Base-by-base conservation (phyloP, 1,139 yeast genomes). In the Protomyces inouyei region DNA sequence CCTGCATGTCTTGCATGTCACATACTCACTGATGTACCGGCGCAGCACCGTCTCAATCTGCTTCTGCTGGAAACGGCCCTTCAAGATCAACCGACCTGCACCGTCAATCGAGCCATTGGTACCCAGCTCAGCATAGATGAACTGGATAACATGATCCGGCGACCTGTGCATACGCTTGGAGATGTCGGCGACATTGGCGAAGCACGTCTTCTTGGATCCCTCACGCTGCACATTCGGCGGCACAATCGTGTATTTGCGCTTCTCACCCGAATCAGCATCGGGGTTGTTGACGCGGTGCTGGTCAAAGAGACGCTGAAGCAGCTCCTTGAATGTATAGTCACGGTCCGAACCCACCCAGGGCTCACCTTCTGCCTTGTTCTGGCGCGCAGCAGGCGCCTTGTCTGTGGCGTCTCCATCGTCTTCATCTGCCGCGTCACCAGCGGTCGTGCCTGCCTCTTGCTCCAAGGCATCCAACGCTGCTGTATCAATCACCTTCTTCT, bases 21-120 rank as follows among this genome's bases (percentile, higher is more conserved):
- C 98, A 75, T 95, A 93, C 78, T 95, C 99, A 76, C 90, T 52
- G 52, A 66, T 66, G 78, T 95, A 93, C 78, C 97, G 86, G 82
- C 98, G 88, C 78, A 93, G 83, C 69, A 93, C 96, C 68, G 92
- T 88, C 79, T 93, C 98, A 83, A 93, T 86, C 78, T 92, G 97
- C 79, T 93, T 93, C 72, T 96, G 97, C 79, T 88, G 96, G 83
- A 91, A 93, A 78, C 96, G 88, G 80, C 99, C 99, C 82, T 91
- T 93, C 77, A 93, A 91, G 69, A 93, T 92, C 75, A 93, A 84
- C 78, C 98, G 87, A 81, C 91, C 89, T 76, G 91, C 92, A 76
- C 98, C 98, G 79, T 93, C 99, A 68, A 93, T 93, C 67, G 98
- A 92, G 75, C 99, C 99, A 2, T 98, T 90, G 28, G 99, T 93